Conservation (phyloP, 768 basidiomycete species). For the Leccinellum luteum region DNA sequence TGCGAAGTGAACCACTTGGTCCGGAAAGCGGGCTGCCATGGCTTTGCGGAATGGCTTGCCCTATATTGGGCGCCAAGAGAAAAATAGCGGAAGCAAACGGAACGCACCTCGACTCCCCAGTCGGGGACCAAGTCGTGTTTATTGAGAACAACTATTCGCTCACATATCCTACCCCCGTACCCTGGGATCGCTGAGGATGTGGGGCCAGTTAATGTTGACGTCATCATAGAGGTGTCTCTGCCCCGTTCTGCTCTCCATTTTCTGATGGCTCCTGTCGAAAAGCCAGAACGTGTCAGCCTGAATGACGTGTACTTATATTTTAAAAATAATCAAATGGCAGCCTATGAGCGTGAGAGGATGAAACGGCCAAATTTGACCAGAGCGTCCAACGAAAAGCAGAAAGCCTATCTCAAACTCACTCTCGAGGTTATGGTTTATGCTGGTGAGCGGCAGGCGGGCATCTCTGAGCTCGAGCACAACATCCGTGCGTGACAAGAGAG, state of each 20-base stretch:
- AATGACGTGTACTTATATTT: no score
- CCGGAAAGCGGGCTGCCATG: constrained; percentile 68
- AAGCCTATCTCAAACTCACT: constrained; percentile 43
- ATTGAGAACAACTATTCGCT: constrained; percentile 88
- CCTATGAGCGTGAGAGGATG: constrained; percentile 23
- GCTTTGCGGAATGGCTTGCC: constrained; percentile 69
- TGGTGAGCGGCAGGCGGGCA: constrained; percentile 88
- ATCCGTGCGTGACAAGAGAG: constrained; percentile 76
- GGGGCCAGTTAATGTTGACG: constrained; percentile 32
- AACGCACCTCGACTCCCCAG: constrained; percentile 78
- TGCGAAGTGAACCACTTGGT: constrained; percentile 66
- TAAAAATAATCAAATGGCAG: constrained; percentile 6
- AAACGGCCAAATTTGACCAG: constrained; percentile 9
- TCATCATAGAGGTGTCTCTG: constrained; percentile 45
- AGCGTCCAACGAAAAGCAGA: not conserved
- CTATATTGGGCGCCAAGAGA: constrained; percentile 12
- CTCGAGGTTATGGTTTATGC: constrained; percentile 89
- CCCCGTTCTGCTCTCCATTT: constrained; percentile 71
- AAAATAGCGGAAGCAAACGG: constrained; percentile 5
- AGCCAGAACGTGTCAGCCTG: constrained; percentile 11
- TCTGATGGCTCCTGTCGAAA: constrained; percentile 51
- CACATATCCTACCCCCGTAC: constrained; percentile 47
- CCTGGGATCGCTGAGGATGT: constrained; percentile 10
- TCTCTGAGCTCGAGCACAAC: constrained; percentile 95
- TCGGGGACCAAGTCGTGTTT: constrained; percentile 89